A percentile compares a stretch with the other conserved stretches of the same genome.
Evolutionary conservation across 352 stramenopile species (phyloP).

Genomic region (Globisporangium iwayamae): DNA sequence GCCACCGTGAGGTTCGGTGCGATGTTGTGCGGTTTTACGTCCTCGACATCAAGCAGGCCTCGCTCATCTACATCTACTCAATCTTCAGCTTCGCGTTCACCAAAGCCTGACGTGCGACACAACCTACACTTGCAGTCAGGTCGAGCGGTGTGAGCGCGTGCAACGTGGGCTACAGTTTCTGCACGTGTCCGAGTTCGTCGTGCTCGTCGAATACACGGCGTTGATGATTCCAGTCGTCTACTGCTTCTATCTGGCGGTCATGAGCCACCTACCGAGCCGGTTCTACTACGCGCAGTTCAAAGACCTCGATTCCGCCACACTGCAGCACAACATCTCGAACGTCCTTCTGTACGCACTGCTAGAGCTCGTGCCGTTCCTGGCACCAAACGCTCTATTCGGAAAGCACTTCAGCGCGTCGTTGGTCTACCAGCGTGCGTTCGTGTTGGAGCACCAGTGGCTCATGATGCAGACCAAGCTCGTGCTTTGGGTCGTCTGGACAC

Average conservation of each 20-base stretch:
- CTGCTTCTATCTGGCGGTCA: slow-evolving; percentile 3
- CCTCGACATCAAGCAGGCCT: slow-evolving; percentile 12
- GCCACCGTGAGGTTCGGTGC: neutral
- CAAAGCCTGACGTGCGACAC: slow-evolving; percentile 1
- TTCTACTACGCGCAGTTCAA: slow-evolving; percentile 27
- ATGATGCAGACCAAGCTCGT: slow-evolving; percentile 31
- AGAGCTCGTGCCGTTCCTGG: slow-evolving; percentile 30
- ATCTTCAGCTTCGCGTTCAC: slow-evolving; percentile 28
- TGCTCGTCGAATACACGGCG: slow-evolving; percentile 17
- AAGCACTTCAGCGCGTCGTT: slow-evolving; percentile 19
- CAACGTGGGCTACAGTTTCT: slow-evolving; percentile 6
- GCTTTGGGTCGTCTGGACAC: slow-evolving; percentile 33
- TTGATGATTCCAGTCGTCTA: slow-evolving; percentile 18
- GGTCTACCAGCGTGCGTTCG: slow-evolving; percentile 25
- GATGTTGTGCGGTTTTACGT: slow-evolving; percentile 3
- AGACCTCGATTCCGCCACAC: slow-evolving; percentile 10
- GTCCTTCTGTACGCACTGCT: slow-evolving; percentile 29
- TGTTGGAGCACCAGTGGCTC: slow-evolving; percentile 27
- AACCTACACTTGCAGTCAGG: slow-evolving; percentile 15
- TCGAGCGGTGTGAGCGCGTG: neutral
- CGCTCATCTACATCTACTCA: slow-evolving; percentile 23
- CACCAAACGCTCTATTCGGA: slow-evolving; percentile 23
- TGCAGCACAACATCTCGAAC: slow-evolving; percentile 10
- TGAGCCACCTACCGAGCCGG: slow-evolving; percentile 23
- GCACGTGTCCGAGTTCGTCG: slow-evolving; percentile 10